Evolutionary conservation across 306 rosid species (phyloP).

Genomic region (barrel medic (Medicago truncatula)): DNA sequence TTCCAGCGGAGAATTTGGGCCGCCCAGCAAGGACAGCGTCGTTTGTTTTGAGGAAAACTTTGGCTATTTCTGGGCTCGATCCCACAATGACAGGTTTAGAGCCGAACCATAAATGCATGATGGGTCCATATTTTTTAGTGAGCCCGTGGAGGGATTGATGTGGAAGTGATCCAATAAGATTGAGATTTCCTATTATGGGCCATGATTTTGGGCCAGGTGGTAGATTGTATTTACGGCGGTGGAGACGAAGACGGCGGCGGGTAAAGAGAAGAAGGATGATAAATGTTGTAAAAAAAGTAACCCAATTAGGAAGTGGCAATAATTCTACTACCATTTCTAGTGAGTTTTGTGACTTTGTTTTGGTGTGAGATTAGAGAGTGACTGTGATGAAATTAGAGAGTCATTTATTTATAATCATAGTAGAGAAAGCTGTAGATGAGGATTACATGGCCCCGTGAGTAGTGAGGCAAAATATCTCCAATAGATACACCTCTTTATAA

Average conservation of each 20-base stretch:
- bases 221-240: constrained; percentile 42
- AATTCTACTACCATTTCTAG: constrained; percentile 28
- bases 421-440: too few relatives aligned
- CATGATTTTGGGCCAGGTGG: constrained; percentile 92
- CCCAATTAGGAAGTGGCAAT: constrained; percentile 42
- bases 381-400: background rate
- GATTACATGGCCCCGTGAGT: too few relatives aligned
- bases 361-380: background rate
- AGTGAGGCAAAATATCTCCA: too few relatives aligned
- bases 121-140: constrained; percentile 66
- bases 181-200: constrained; percentile 87
- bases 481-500: too few relatives aligned
- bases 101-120: constrained; percentile 68
- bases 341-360: background rate
- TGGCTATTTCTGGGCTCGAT: constrained; percentile 64
- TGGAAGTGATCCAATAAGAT: constrained; percentile 77
- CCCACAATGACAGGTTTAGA: constrained; percentile 67
- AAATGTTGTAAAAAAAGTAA: constrained; percentile 49
- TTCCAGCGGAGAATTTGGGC: constrained; percentile 78
- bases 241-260: constrained; percentile 40
- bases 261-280: constrained; percentile 57
- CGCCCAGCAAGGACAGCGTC: constrained; percentile 58
- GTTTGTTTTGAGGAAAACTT: constrained; percentile 71
- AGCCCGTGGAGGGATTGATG: constrained; percentile 68
- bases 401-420: background rate